Conservation (phyloP, 805 yeast genomes). For the Metschnikowia borealis region DNA sequence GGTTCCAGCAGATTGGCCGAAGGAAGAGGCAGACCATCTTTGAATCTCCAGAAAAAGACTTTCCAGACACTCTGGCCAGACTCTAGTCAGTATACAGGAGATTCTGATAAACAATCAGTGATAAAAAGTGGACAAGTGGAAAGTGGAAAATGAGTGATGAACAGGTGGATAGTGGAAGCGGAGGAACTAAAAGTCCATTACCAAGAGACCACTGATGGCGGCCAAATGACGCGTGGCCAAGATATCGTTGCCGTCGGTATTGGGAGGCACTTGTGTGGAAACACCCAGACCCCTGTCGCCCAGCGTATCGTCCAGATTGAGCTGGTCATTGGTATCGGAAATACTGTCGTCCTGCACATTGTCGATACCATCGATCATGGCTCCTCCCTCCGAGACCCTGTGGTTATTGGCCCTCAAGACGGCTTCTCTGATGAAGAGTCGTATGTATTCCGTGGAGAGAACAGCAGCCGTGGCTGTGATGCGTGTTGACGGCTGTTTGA, state of each 20-base stretch:
- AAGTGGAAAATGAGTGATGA: too few relatives aligned
- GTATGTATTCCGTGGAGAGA: conserved; percentile 50
- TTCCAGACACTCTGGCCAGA: too few relatives aligned
- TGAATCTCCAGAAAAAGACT: too few relatives aligned
- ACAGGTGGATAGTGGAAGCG: too few relatives aligned
- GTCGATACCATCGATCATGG: conserved; percentile 33
- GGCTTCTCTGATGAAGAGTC: conserved; percentile 57
- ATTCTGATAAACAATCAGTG: too few relatives aligned
- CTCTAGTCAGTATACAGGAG: too few relatives aligned
- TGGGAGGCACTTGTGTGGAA: conserved; percentile 14
- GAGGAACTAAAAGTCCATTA: conserved; percentile 46
- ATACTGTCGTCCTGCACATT: conserved; percentile 15
- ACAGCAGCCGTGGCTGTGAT: conserved; percentile 48
- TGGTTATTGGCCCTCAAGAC: conserved; percentile 54
- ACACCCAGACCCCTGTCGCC: conserved; percentile 14
- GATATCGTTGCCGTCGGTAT: conserved; percentile 23
- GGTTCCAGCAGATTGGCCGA: too few relatives aligned
- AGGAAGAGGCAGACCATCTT: too few relatives aligned
- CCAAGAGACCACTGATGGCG: conserved; percentile 52
- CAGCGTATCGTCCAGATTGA: conserved; percentile 13
- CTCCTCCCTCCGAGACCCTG: conserved; percentile 29
- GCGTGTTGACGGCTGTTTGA: conserved; percentile 42
- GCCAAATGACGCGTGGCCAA: conserved; percentile 54
- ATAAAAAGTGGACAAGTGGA: too few relatives aligned
- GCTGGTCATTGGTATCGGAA: conserved; percentile 8